Evolutionary conservation across 805 yeast species (phyloP), one percentile per base, ranked within the genome.

Genomic region (Wickerhamiella sergipiensis): DNA sequence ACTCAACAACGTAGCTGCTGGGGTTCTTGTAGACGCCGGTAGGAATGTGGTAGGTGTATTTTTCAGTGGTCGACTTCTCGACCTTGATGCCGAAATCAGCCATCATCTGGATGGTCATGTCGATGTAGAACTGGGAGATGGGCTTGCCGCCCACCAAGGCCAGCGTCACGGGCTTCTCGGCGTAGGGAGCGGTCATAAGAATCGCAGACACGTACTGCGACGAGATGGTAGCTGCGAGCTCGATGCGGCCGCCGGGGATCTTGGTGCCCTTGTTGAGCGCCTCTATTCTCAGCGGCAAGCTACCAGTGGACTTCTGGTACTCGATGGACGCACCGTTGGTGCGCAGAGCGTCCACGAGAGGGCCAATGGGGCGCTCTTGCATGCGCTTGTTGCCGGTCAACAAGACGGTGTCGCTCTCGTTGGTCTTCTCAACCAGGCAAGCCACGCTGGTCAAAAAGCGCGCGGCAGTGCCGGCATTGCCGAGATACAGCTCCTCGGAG

Each of bases 381-480:
- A 92, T 92, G 67, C 98, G 79, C 47, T 85, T 83, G 67, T 92
- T 92, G 58, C 98, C 98, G 1, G 97, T 92, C 55, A 92, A 73
- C 6, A 79, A 70, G 26, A 88, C 79, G 53, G 71, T 62, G 33
- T 74, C 70, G 3, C 62, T 50, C 5, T 59, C 64, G 2, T 64
- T 61, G 15, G 74, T 61, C 26, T 80, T 71, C 19, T 76, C 72
- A 5, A 85, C 95, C 53, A 89, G 71, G n/a, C 95, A 77, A 18
- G 95, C 95, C 26, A 92, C 90, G 1, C 96, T 79, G 2, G 97
- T 85, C 63, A 92, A 75, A 66, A 92, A 92, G 61, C 98, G 77
- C 6, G 97, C 85, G 3, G 98, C 97, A 44, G 98, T 92, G 57
- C 98, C 98, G 1, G 98, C 97, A 63, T 92, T 92, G 52, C 98